phyloP scores from a whole-genome alignment of 1,284 basidiomycete species.

The Irpex lacteus region DNA sequence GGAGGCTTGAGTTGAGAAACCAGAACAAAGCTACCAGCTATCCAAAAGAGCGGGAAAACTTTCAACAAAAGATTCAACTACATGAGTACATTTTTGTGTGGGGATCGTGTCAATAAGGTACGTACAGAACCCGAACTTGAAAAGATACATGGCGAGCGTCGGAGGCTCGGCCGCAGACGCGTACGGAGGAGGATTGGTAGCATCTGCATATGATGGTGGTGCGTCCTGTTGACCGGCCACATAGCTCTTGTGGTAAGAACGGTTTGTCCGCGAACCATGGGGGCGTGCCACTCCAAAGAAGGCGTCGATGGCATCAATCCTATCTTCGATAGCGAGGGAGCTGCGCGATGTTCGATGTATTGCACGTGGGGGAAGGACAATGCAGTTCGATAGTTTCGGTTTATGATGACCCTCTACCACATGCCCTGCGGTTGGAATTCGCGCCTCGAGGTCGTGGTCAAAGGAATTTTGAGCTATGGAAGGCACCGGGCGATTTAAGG shows the following conservation, averaged over 20 bases:
- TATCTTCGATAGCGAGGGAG: constrained; percentile 14
- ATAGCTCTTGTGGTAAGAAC: constrained; percentile 20
- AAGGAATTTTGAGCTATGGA: constrained; percentile 20
- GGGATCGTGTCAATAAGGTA: constrained; percentile 3
- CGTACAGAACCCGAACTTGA: constrained; percentile 32
- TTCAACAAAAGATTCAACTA: neutral
- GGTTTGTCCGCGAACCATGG: constrained; percentile 27
- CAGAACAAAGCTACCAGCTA: constrained; percentile 36
- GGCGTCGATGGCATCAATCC: constrained; percentile 26
- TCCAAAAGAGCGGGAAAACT: constrained; percentile 46
- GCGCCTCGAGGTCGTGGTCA: constrained; percentile 31
- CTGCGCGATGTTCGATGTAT: constrained; percentile 13
- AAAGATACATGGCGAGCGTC: constrained; percentile 32
- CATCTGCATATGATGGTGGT: constrained; percentile 24
- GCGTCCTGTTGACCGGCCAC: constrained; percentile 2
- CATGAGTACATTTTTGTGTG: neutral
- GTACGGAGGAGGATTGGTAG: constrained; percentile 24
- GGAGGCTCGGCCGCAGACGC: constrained; percentile 24
- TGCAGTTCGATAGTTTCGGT: neutral
- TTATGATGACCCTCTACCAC: constrained; percentile 39
- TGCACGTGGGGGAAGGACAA: constrained; percentile 4
- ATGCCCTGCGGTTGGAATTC: constrained; percentile 11
- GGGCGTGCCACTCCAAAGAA: constrained; percentile 27
- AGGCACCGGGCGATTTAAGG: neutral
- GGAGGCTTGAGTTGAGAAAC: constrained; percentile 35